Conservation (phyloP, 2,329 filamentous ascomycete genomes). For the Fusarium sp. region DNA sequence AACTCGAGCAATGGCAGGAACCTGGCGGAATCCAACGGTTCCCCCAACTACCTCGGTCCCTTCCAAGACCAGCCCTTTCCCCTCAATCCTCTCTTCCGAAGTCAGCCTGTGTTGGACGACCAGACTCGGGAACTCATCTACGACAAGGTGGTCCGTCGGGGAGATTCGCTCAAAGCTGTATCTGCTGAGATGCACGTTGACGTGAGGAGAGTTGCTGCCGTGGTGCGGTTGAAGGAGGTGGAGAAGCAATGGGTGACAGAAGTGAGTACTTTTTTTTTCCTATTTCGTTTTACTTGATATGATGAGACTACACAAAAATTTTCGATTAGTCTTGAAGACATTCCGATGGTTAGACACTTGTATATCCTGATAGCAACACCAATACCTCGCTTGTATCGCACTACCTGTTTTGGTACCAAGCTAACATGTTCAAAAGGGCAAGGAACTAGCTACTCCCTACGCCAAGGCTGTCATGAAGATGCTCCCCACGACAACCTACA, state of each 20-base stretch:
- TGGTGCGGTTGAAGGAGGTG: conserved; percentile 83
- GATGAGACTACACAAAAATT: conserved; percentile 73
- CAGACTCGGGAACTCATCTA: conserved; percentile 77
- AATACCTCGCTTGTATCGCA: conserved; percentile 3
- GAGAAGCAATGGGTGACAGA: conserved; percentile 79
- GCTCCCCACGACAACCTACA: conserved; percentile 74
- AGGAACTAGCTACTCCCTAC: conserved; percentile 78
- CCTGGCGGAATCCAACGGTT: conserved; percentile 39
- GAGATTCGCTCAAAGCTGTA: conserved; percentile 75
- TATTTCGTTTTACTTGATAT: conserved; percentile 44
- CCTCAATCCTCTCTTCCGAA: conserved; percentile 73
- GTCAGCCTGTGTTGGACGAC: conserved; percentile 76
- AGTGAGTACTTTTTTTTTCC: conserved; percentile 62
- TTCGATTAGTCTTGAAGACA: conserved; percentile 99
- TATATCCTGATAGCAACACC: conserved; percentile 41
- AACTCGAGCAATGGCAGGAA: conserved; percentile 39
- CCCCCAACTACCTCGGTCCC: conserved; percentile 51
- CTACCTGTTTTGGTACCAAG: background rate
- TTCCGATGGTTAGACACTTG: conserved; percentile 77
- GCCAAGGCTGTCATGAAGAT: conserved; percentile 77
- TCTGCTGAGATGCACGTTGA: conserved; percentile 80
- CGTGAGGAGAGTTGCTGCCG: conserved; percentile 82
- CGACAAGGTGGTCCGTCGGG: conserved; percentile 67
- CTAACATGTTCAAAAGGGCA: conserved; percentile 64
- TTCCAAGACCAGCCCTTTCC: conserved; percentile 70